These are phyloP conservation scores for Claviceps arundinis DNA, from an alignment of 2,329 filamentous ascomycete species.

Conservation along the genomic window DNA sequence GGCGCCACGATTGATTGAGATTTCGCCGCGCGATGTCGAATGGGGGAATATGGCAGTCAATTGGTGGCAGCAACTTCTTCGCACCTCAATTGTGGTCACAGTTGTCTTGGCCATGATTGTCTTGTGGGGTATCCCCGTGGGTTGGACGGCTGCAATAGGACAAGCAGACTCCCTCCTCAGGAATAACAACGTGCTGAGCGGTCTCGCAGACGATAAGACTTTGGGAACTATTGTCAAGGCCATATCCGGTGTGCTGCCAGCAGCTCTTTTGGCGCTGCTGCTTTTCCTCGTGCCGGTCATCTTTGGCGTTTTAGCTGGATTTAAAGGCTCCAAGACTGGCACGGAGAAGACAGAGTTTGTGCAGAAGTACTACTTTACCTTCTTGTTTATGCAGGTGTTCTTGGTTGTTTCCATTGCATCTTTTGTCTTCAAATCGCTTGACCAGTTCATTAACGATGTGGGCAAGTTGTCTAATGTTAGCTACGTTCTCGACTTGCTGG, in stretches of 20 bases:
- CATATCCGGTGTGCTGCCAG: slow-evolving; percentile 77
- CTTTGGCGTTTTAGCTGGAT: slow-evolving; percentile 55
- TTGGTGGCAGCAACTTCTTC: slow-evolving; percentile 84
- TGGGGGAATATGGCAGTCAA: slow-evolving; percentile 96
- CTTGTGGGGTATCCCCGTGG: slow-evolving; percentile 82
- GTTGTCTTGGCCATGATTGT: slow-evolving; percentile 65
- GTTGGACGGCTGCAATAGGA: slow-evolving; percentile 71
- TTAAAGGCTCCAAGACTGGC: slow-evolving; percentile 73
- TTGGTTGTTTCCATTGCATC: slow-evolving; percentile 79
- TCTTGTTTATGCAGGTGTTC: slow-evolving; percentile 91
- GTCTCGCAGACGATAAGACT: slow-evolving; percentile 45
- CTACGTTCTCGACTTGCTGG: slow-evolving; percentile 59
- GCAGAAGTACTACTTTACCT: slow-evolving; percentile 84
- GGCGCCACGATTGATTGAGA: slow-evolving; percentile 84
- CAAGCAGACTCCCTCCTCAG: slow-evolving; percentile 60
- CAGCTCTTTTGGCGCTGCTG: slow-evolving; percentile 60
- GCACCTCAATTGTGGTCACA: slow-evolving; percentile 50
- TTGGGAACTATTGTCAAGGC: slow-evolving; percentile 48
- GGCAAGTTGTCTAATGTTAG: slow-evolving; percentile 37
- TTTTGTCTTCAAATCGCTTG: slow-evolving; percentile 51
- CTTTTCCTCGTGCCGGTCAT: slow-evolving; percentile 72
- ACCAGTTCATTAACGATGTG: slow-evolving; percentile 44
- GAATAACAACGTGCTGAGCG: slow-evolving; percentile 54
- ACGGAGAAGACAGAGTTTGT: slow-evolving; percentile 69
- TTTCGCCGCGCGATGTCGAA: slow-evolving; percentile 80